These are phyloP conservation scores for Ensete glaucum DNA, from an alignment of 176 grass and related monocot genomes.

Conservation along the genomic window DNA sequence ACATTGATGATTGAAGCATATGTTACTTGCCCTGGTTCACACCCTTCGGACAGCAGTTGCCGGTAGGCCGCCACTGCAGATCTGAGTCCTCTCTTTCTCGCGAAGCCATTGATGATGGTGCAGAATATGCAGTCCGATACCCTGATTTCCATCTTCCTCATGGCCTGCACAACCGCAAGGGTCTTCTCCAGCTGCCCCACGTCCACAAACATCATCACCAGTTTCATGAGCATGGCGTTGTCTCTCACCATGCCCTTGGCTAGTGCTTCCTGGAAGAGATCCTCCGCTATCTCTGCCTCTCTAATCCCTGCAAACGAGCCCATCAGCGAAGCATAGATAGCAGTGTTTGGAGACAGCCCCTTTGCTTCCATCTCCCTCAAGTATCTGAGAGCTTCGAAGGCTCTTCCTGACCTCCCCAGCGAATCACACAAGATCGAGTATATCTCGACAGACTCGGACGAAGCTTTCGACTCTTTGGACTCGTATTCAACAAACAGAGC, in stretches of 20 bases:
- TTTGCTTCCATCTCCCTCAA: slow-evolving; percentile 69
- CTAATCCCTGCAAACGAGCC: slow-evolving; percentile 49
- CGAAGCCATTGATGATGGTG: slow-evolving; percentile 73
- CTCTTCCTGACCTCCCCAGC: slow-evolving; percentile 45
- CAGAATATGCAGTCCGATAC: slow-evolving; percentile 71
- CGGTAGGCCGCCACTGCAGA: slow-evolving; percentile 64
- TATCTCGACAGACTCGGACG: slow-evolving; percentile 26
- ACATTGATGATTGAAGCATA: slow-evolving; percentile 79
- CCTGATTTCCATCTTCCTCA: slow-evolving; percentile 55
- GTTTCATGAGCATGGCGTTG: slow-evolving; percentile 66
- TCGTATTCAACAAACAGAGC: slow-evolving; percentile 53
- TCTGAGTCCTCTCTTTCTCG: slow-evolving; percentile 58
- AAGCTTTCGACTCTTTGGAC: slow-evolving; percentile 40
- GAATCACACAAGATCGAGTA: slow-evolving; percentile 57
- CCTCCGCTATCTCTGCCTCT: slow-evolving; percentile 38
- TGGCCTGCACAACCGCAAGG: slow-evolving; percentile 43
- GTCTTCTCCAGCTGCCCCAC: slow-evolving; percentile 44
- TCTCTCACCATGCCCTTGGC: slow-evolving; percentile 53
- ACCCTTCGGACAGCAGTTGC: slow-evolving; percentile 37
- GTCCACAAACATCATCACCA: slow-evolving; percentile 67
- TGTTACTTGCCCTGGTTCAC: slow-evolving; percentile 84
- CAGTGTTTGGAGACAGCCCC: slow-evolving; percentile 31
- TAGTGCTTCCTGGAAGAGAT: slow-evolving; percentile 59
- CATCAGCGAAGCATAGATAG: slow-evolving; percentile 59
- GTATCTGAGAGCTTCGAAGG: slow-evolving; percentile 49